Percentiles rank a stretch among this genome's conserved stretches.
Conservation (phyloP, 352 stramenopile species). For the Aphanomyces cochlioides region DNA sequence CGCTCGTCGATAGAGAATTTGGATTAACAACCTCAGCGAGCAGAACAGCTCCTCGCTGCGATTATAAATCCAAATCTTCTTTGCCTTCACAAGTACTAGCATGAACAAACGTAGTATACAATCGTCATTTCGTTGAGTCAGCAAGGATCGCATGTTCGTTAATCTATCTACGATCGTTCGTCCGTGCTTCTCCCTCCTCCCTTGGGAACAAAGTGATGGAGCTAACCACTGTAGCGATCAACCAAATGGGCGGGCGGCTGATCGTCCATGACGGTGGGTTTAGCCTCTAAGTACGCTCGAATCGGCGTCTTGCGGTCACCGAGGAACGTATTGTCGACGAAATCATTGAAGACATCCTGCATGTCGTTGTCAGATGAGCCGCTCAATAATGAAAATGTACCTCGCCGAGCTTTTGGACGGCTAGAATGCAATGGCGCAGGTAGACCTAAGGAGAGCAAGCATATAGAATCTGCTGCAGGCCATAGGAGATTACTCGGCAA, state of each 20-base stretch:
- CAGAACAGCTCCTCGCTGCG: no score
- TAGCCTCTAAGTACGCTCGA: conserved; percentile 71
- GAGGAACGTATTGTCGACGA: conserved; percentile 89
- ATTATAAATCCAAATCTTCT: no score
- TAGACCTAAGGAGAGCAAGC: conserved; percentile 35
- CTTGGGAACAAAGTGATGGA: not conserved
- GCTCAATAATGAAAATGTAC: not conserved
- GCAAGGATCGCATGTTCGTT: no score
- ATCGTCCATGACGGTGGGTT: conserved; percentile 81
- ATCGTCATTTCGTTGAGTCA: no score
- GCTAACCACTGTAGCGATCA: conserved; percentile 71
- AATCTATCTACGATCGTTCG: no score
- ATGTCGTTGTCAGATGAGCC: not conserved
- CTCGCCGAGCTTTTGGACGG: conserved; percentile 43
- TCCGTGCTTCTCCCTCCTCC: no score
- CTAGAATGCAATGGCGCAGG: conserved; percentile 64
- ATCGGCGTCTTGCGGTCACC: conserved; percentile 86
- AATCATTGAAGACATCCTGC: conserved; percentile 66
- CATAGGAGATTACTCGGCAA: conserved; percentile 52
- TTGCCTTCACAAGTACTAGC: no score
- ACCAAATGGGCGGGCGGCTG: conserved; percentile 65
- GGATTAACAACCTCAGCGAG: no score
- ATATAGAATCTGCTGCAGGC: not conserved
- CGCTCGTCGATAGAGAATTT: no score
- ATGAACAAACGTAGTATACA: no score